These are phyloP conservation scores for Hypoxylon perforatum DNA, from an alignment of 495 filamentous ascomycete species.

Conservation along the genomic window DNA sequence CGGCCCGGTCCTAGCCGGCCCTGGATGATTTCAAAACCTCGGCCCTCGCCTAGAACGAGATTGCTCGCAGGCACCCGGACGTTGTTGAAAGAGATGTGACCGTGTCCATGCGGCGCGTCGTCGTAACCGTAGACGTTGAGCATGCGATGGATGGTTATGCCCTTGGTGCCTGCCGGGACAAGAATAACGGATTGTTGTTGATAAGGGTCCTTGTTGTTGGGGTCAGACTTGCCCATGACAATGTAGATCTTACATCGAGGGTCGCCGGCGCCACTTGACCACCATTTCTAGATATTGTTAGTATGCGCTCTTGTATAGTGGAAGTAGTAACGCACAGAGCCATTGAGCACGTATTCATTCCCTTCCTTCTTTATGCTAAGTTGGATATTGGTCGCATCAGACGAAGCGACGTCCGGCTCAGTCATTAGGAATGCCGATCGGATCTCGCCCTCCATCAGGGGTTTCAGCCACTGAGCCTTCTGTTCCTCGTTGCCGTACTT, in stretches of 20 bases:
- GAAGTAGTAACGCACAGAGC: slow-evolving; percentile 66
- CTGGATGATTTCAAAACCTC: slow-evolving; percentile 97
- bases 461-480: slow-evolving; percentile 86
- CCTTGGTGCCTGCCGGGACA: slow-evolving; percentile 78
- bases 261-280: slow-evolving; percentile 91
- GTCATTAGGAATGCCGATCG: slow-evolving; percentile 95
- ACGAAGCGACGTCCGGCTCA: slow-evolving; percentile 85
- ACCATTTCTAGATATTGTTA: slow-evolving; percentile 79
- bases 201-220: slow-evolving; percentile 77
- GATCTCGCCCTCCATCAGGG: slow-evolving; percentile 85
- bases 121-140: slow-evolving; percentile 92
- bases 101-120: slow-evolving; percentile 93
- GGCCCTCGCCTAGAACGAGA: slow-evolving; percentile 87
- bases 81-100: slow-evolving; percentile 85
- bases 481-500: slow-evolving; percentile 93
- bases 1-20: slow-evolving; percentile 90
- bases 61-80: slow-evolving; percentile 82
- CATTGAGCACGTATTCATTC: slow-evolving; percentile 85
- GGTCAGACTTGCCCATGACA: slow-evolving; percentile 88
- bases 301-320: background rate
- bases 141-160: slow-evolving; percentile 86
- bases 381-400: slow-evolving; percentile 89
- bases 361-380: slow-evolving; percentile 83
- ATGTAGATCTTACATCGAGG: slow-evolving; percentile 90
- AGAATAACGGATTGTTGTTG: slow-evolving; percentile 90